A percentile compares a stretch with the other conserved stretches of the same genome.
These are phyloP conservation scores for Lachnellula hyalina DNA, from an alignment of 2,329 filamentous ascomycete genomes.

Conservation along the genomic window DNA sequence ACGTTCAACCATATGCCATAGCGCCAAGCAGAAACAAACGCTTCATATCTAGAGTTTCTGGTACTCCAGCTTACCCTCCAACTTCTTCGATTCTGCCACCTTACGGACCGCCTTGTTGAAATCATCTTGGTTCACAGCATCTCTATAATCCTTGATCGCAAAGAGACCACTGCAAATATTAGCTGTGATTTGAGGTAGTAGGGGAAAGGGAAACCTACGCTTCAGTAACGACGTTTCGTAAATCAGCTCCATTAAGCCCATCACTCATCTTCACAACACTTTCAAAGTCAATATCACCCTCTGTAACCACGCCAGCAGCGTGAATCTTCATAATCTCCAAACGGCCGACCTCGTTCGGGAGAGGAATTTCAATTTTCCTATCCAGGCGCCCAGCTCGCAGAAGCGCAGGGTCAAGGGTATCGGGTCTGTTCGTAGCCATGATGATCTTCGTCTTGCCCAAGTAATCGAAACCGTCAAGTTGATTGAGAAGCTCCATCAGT, in stretches of 20 bases:
- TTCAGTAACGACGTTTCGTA: constrained; percentile 97
- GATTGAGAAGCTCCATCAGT: constrained; percentile 97
- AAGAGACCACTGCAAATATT: constrained; percentile 67
- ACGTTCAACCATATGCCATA: constrained; percentile 22
- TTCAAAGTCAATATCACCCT: constrained; percentile 97
- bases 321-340: constrained; percentile 99
- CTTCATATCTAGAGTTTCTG: constrained; percentile 68
- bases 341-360: constrained; percentile 94
- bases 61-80: constrained; percentile 97
- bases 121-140: constrained; percentile 95
- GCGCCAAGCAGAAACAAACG: constrained; percentile 23
- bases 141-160: constrained; percentile 96
- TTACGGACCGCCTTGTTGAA: constrained; percentile 99
- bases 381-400: constrained; percentile 90
- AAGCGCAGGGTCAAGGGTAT: constrained; percentile 90
- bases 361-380: constrained; percentile 94
- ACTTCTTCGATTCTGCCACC: constrained; percentile 94
- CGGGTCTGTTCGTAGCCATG: constrained; percentile 97
- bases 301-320: constrained; percentile 74
- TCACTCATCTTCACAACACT: constrained; percentile 99
- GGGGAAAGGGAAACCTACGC: constrained; percentile 59
- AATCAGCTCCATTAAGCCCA: constrained; percentile 92
- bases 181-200: constrained; percentile 2
- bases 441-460: constrained; percentile 99
- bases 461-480: constrained; percentile 98